Conservation (phyloP, 1,139 yeast genomes). For the Chernovozyma aurita region DNA sequence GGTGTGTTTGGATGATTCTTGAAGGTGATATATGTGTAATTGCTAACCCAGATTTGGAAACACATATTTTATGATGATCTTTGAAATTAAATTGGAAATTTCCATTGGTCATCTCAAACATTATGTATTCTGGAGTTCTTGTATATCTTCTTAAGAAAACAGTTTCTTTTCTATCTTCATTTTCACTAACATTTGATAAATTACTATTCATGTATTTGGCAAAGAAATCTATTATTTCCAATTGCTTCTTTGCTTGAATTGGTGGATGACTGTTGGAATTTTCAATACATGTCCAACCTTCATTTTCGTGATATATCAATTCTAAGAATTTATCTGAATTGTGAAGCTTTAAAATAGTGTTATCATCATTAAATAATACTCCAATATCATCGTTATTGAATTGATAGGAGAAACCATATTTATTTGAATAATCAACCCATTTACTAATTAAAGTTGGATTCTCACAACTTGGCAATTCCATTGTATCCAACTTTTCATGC, state of each 20-base stretch:
- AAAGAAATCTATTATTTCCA: conserved; percentile 80
- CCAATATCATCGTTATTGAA: conserved; percentile 88
- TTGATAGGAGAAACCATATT: conserved; percentile 93
- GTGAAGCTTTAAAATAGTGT: conserved; percentile 68
- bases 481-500: conserved; percentile 29
- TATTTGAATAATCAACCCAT: conserved; percentile 98
- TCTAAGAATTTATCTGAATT: conserved; percentile 62
- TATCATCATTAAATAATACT: conserved; percentile 82
- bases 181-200: conserved; percentile 67
- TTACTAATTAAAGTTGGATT: conserved; percentile 78
- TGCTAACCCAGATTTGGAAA: conserved; percentile 70
- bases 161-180: conserved; percentile 55
- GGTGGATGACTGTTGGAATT: conserved; percentile 57
- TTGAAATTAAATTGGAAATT: conserved; percentile 90
- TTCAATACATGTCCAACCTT: conserved; percentile 73
- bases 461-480: conserved; percentile 45
- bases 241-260: conserved; percentile 58
- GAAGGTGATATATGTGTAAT: conserved; percentile 81
- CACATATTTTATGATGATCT: conserved; percentile 86
- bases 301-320: conserved; percentile 53
- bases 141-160: conserved; percentile 78
- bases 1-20: conserved; percentile 67
- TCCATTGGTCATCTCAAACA: conserved; percentile 93
- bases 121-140: conserved; percentile 71
- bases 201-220: conserved; percentile 81